These are phyloP conservation scores for Podila epigama DNA, from an alignment of 192 early-diverging fungal species.

Conservation along the genomic window DNA sequence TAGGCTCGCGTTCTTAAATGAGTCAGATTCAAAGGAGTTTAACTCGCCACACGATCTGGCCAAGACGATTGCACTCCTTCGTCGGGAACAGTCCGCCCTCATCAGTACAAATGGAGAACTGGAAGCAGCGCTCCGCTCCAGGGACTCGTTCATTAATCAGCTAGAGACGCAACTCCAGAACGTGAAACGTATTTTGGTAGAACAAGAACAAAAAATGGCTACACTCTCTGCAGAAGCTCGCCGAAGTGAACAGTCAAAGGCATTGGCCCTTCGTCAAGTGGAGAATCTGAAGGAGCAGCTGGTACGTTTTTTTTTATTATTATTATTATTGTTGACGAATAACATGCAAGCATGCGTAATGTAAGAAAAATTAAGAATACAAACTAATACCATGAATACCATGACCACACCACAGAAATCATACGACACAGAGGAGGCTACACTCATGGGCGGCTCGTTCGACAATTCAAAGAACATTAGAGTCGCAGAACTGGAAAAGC, in stretches of 20 bases:
- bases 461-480: constrained; percentile 65
- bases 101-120: constrained; percentile 50
- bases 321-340: background rate
- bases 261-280: constrained; percentile 65
- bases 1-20: constrained; percentile 52
- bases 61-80: constrained; percentile 52
- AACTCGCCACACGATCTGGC: constrained; percentile 62
- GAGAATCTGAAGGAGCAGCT: constrained; percentile 72
- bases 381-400: too few relatives aligned
- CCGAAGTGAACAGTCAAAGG: constrained; percentile 55
- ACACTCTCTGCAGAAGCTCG: constrained; percentile 40
- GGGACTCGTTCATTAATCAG: constrained; percentile 42
- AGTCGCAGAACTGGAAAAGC: constrained; percentile 66
- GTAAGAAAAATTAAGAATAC: background rate
- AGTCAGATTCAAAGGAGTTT: constrained; percentile 46
- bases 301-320: constrained; percentile 35
- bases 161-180: constrained; percentile 50
- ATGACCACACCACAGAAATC: constrained; percentile 37
- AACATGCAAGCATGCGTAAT: background rate
- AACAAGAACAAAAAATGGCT: constrained; percentile 52
- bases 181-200: constrained; percentile 51
- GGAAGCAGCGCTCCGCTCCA: constrained; percentile 34
- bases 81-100: constrained; percentile 53
- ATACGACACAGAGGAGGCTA: constrained; percentile 60
- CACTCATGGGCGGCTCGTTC: constrained; percentile 59